Base-by-base conservation (phyloP, 768 basidiomycete species). In the Heimioporus sp. region DNA sequence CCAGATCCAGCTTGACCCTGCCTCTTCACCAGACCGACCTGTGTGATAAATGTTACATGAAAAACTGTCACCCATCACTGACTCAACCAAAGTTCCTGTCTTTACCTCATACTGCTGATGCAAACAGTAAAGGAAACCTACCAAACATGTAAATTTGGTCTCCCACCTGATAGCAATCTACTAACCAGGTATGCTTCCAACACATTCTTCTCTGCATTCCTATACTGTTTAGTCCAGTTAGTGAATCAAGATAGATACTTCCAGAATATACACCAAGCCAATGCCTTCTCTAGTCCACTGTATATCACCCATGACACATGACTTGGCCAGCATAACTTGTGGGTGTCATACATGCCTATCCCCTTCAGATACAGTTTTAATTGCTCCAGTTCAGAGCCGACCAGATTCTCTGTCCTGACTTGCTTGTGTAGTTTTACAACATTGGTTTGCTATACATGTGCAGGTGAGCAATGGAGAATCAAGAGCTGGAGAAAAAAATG, bases 91-190 rank as follows among this genome's bases (percentile, higher is more conserved):
- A 11, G 34, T 11, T 5, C 34, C 5, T 4, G 34, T 11, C 12
- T 15, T 35, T 15, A 35, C 34, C 34, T 35, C 34, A 35, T 35
- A 24, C 24, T 24, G 24, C 24, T 24, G 24, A 5, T 3, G 24
- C 24, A 24, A 24, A 24, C 24, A 5, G 24, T 5, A 24, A 24
- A 24, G 24, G 24, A 5, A 24, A 34, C 56, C 0, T 17, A 71
- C 73, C 73, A 51, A 76, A 74, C 0, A 75, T 52, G 53, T 62
- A 75, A 12, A 76, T 72, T 10, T 45, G 52, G 46, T 4, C 62
- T 56, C 53, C 55, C n/a, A 43, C n/a, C 24, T n/a, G 32, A 31
- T 55, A 56, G 0, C 0, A 46, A 12, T 6, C 1, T 4, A 43
- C 47, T 7, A 55, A 2, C 44, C 47, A 56, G 1, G 17, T 56